A percentile compares a stretch with the other conserved stretches of the same genome.
Conservation (phyloP, 2,329 filamentous ascomycete species). For the Diplodia intermedia region DNA sequence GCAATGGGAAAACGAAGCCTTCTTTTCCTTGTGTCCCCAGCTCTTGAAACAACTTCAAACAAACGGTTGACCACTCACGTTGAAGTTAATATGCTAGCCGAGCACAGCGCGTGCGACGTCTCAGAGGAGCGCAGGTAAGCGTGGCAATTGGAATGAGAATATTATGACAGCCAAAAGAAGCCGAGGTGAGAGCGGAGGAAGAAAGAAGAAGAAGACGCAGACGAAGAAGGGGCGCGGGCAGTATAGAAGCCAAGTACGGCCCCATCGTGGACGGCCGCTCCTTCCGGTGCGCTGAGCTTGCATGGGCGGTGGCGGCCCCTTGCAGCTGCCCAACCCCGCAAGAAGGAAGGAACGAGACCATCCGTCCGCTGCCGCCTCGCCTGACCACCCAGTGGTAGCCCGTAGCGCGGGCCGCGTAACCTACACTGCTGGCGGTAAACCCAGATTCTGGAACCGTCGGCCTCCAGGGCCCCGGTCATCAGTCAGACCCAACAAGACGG, state of each 20-base stretch:
- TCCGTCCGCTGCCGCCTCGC: not conserved
- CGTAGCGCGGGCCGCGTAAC: slow-evolving; percentile 6
- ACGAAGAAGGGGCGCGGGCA: too few species aligned
- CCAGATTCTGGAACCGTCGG: not conserved
- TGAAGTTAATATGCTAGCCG: not conserved
- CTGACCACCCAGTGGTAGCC: not conserved
- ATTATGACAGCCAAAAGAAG: not conserved
- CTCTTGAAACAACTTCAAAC: not conserved
- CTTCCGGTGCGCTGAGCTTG: slow-evolving; percentile 7
- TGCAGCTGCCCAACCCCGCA: slow-evolving; percentile 28
- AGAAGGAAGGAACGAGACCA: not conserved
- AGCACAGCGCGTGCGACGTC: not conserved
- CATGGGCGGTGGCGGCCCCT: slow-evolving; percentile 14
- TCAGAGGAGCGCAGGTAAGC: not conserved
- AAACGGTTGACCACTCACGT: slow-evolving; percentile 1
- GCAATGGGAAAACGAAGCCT: not conserved
- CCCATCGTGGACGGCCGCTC: slow-evolving; percentile 8
- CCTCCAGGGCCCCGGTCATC: not conserved
- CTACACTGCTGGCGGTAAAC: not conserved
- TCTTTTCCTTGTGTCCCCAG: not conserved
- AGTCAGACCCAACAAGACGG: not conserved
- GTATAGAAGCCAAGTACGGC: not conserved
- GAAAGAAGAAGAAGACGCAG: too few species aligned
- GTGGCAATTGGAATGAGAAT: not conserved
- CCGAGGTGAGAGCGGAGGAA: not conserved